These are phyloP conservation scores for Arachis stenosperma DNA, from an alignment of 306 rosid species.

Conservation along the genomic window DNA sequence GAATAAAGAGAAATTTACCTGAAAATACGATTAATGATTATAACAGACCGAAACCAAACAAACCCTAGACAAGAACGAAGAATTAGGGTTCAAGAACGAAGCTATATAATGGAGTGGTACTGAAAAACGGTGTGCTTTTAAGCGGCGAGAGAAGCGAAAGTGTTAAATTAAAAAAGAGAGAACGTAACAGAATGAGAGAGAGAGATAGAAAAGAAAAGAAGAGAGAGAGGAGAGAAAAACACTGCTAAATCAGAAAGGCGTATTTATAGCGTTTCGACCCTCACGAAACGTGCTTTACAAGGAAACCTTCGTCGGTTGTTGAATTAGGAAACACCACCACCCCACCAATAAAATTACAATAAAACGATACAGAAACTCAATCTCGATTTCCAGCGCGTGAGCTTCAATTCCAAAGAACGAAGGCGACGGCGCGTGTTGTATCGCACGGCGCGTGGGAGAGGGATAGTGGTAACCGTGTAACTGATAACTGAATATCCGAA, in stretches of 20 bases:
- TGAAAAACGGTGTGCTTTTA: slow-evolving; percentile 1
- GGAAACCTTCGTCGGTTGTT: slow-evolving; percentile 47
- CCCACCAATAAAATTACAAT: neutral
- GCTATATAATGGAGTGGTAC: neutral
- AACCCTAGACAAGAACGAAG: neutral
- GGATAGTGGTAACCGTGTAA: neutral
- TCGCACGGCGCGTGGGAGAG: slow-evolving; percentile 14
- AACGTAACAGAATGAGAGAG: neutral
- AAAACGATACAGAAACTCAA: neutral
- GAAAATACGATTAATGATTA: neutral
- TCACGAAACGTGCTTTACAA: slow-evolving; percentile 42
- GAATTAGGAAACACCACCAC: slow-evolving; percentile 47
- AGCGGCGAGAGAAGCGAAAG: too few species aligned
- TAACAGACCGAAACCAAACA: neutral
- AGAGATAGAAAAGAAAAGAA: neutral
- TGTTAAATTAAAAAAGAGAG: neutral
- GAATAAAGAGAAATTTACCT: slow-evolving; percentile 19
- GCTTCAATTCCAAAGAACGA: neutral
- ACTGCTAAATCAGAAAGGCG: neutral
- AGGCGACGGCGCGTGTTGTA: neutral
- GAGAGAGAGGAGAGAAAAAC: slow-evolving; percentile 1
- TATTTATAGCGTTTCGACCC: slow-evolving; percentile 57
- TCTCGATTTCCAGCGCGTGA: slow-evolving; percentile 7
- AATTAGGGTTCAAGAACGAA: too few species aligned
- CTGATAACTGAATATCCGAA: neutral